Conservation (phyloP, 257 asterid species). For the Linaria vulgaris region DNA sequence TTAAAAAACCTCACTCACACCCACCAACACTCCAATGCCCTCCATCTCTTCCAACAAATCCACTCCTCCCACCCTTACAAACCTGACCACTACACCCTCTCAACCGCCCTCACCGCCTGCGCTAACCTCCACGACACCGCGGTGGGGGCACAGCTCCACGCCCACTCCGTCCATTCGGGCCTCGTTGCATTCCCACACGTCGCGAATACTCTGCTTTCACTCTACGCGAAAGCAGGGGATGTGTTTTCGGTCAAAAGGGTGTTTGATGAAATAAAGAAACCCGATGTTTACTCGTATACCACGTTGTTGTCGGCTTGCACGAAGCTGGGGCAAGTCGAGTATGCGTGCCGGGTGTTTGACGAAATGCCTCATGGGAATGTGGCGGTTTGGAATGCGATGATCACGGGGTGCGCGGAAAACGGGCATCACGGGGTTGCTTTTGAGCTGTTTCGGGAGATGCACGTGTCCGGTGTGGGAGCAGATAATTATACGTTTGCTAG, state of each 20-base stretch:
- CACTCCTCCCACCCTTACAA: slow-evolving; percentile 50
- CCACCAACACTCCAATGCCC: slow-evolving; percentile 42
- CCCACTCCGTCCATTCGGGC: slow-evolving; percentile 49
- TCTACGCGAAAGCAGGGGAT: slow-evolving; percentile 60
- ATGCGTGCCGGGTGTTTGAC: slow-evolving; percentile 59
- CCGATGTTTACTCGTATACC: slow-evolving; percentile 81
- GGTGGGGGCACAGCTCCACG: slow-evolving; percentile 68
- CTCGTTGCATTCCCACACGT: slow-evolving; percentile 55
- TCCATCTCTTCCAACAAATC: slow-evolving; percentile 50
- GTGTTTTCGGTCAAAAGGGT: slow-evolving; percentile 52
- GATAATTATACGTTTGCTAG: slow-evolving; percentile 81
- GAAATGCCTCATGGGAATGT: slow-evolving; percentile 52
- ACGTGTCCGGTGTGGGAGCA: slow-evolving; percentile 42
- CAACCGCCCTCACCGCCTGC: slow-evolving; percentile 68
- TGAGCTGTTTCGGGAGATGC: slow-evolving; percentile 56
- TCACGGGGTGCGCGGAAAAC: slow-evolving; percentile 70
- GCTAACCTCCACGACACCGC: slow-evolving; percentile 38
- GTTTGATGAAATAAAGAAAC: slow-evolving; percentile 47
- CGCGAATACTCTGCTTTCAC: slow-evolving; percentile 60
- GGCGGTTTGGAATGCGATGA: slow-evolving; percentile 83
- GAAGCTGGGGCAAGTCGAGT: slow-evolving; percentile 63
- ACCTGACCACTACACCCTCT: slow-evolving; percentile 80
- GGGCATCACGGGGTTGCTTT: slow-evolving; percentile 48
- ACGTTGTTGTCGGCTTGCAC: slow-evolving; percentile 66
- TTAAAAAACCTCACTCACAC: slow-evolving; percentile 45